Percentiles rank a stretch among this genome's conserved stretches.
phyloP scores from a whole-genome alignment of 1,284 basidiomycete species.

The Pseudomicrostroma phylloplanum region DNA sequence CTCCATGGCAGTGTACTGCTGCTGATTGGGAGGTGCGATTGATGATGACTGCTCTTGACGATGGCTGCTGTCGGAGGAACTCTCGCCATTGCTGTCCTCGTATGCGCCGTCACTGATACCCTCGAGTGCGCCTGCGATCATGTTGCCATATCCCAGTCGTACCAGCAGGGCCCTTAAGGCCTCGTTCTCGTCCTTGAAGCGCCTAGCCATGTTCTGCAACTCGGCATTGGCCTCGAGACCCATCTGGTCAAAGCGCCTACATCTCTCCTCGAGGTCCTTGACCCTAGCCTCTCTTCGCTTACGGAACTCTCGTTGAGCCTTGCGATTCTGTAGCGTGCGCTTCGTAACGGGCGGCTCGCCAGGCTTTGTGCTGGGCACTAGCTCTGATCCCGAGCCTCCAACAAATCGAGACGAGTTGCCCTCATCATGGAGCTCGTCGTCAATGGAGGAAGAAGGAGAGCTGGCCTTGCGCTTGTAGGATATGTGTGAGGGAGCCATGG shows the following conservation, averaged over 20 bases:
- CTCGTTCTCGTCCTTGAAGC: conserved; percentile 45
- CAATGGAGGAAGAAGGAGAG: not conserved
- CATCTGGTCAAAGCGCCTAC: conserved; percentile 42
- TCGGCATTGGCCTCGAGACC: conserved; percentile 43
- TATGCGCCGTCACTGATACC: conserved; percentile 15
- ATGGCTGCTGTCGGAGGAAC: not conserved
- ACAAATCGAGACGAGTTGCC: not conserved
- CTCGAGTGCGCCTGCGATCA: conserved; percentile 30
- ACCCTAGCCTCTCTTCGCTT: conserved; percentile 44
- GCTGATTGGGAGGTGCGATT: not conserved
- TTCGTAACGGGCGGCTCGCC: conserved; percentile 37
- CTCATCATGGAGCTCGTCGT: conserved; percentile 2
- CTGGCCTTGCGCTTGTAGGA: conserved; percentile 1
- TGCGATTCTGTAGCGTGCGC: conserved; percentile 39
- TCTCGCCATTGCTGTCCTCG: not conserved
- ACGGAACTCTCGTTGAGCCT: conserved; percentile 42
- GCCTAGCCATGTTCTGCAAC: conserved; percentile 33
- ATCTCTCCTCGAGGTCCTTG: conserved; percentile 40
- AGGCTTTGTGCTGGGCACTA: conserved; percentile 26
- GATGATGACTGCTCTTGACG: not conserved
- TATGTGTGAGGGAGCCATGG: not conserved
- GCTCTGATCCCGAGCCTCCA: conserved; percentile 12
- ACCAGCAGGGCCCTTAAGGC: conserved; percentile 35
- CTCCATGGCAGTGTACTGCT: not conserved
- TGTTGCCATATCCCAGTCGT: conserved; percentile 37